Evolutionary conservation across 2,329 filamentous ascomycete species (phyloP), one percentile per base, ranked within the genome.

Genomic region (Cladophialophora carrionii): DNA sequence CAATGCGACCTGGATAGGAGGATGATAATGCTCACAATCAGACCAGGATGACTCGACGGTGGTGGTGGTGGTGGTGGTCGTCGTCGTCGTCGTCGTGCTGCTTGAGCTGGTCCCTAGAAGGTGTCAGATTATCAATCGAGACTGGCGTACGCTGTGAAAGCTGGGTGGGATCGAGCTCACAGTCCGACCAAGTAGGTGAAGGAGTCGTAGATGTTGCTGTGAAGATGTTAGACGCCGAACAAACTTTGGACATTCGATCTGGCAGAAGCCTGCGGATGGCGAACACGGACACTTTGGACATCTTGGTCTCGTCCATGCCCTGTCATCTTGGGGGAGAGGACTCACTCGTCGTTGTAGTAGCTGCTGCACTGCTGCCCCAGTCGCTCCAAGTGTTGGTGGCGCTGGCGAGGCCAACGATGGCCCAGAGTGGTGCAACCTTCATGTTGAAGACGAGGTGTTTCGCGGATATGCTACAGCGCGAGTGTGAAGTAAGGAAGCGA

Each of bases 401-500:
- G 32, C 70, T 32, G 49, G 70, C 70, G 22, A 67, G 57, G 64
- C 67, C 68, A 63, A 69, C 69, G 29, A 73, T 53, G 57, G 73
- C 71, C 67, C 75, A 65, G 20, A 72, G 34, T 58, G 70, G 57
- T 51, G 73, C 48, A 22, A 68, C 66, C 60, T 70, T 72, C 53
- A 67, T 73, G 62, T 51, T 61, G 46, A n/a, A 57, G 14, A 51
- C 32, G 43, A 26, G 29, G 41, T 22, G 37, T 58, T 49, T 62
- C n/a, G 20, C 7, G 29, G 46, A 12, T 55, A 46, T 52, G 41
- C n/a, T 26, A 57, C 22, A 53, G 17, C 32, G 20, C 31, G 32
- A 63, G 63, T 49, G 37, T 14, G 29, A 32, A 48, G 17, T 26
- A 65, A 51, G 64, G 69, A 76, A 74, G 70, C 67, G 70, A 73